Conservation (phyloP, 345 rosid genomes). For the Clarkia xantiana region DNA sequence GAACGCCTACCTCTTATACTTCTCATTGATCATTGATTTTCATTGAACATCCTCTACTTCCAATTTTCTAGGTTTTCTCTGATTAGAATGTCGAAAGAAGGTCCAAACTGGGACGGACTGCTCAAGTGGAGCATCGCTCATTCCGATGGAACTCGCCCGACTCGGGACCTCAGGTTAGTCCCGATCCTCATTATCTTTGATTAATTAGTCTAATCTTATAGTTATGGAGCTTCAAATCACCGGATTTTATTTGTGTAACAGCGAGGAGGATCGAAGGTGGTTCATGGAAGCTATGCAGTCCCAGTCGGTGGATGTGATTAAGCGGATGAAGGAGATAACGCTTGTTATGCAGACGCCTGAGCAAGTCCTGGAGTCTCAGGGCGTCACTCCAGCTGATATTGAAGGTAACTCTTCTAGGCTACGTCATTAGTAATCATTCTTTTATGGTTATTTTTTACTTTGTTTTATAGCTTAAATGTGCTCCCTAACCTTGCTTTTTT, state of each 20-base stretch:
- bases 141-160: slow-evolving; percentile 53
- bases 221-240: background rate
- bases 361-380: slow-evolving; percentile 57
- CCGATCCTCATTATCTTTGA: background rate
- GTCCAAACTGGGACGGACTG: slow-evolving; percentile 87
- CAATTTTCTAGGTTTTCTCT: background rate
- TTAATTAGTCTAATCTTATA: background rate
- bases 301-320: slow-evolving; percentile 50
- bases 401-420: slow-evolving; percentile 32
- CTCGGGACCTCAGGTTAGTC: slow-evolving; percentile 44
- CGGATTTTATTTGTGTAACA: slow-evolving; percentile 7
- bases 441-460: no score
- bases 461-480: background rate
- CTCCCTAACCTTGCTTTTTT: background rate
- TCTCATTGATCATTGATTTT: no score
- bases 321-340: slow-evolving; percentile 79
- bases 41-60: no score
- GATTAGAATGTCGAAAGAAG: slow-evolving; percentile 51
- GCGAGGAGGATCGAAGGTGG: slow-evolving; percentile 87
- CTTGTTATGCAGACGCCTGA: slow-evolving; percentile 67
- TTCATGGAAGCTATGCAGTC: slow-evolving; percentile 94
- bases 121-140: slow-evolving; percentile 90
- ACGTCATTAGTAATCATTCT: no score
- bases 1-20: no score
- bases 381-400: slow-evolving; percentile 53